Evolutionary conservation across 2,329 filamentous ascomycete species (phyloP), one percentile per base, ranked within the genome.

Genomic region (Delphinella strobiligena): DNA sequence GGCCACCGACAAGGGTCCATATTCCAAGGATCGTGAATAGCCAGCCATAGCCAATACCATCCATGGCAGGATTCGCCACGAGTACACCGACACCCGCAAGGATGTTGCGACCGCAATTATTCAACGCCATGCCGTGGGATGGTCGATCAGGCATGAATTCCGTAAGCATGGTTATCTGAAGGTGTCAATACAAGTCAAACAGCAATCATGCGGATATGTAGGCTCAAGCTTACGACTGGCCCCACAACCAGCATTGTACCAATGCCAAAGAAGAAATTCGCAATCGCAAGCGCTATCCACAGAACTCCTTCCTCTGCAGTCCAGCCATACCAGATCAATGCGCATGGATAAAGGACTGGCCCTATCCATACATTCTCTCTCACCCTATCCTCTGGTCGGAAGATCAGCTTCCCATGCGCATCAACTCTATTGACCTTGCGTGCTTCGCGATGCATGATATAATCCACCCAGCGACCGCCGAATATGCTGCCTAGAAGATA

Each of bases 91-190:
- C 68, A 46, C 80, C 87, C 36, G 74, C 77, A 50, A 87, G 78
- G 32, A 86, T 82, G 51, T 89, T 91, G 35, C 84, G 67, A 38
- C 83, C 68, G 51, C 88, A 84, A 54, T 88, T 89, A 58, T 89
- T 88, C 32, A 88, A 67, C 0, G 84, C 84, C 3, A 89, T 81
- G 1, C 82, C 82, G 8, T 74, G 74, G 3, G 77, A 82, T 38
- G 78, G 80, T 46, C 72, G 69, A 34, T 74, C 70, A 11, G 82
- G 82, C 68, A 89, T 79, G 54, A 89, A 86, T 54, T 91, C 84
- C 0, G 84, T 89, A 49, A 89, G 65, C 81, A 89, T 87, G 0
- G 84, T 89, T 0, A 27, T n/a, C n/a, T n/a, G n/a, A n/a, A n/a
- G n/a, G n/a, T n/a, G n/a, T n/a, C n/a, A n/a, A n/a, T n/a, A n/a